Evolutionary conservation across 2,329 filamentous ascomycete genomes (phyloP).

Genomic region (Colletotrichum noveboracense): DNA sequence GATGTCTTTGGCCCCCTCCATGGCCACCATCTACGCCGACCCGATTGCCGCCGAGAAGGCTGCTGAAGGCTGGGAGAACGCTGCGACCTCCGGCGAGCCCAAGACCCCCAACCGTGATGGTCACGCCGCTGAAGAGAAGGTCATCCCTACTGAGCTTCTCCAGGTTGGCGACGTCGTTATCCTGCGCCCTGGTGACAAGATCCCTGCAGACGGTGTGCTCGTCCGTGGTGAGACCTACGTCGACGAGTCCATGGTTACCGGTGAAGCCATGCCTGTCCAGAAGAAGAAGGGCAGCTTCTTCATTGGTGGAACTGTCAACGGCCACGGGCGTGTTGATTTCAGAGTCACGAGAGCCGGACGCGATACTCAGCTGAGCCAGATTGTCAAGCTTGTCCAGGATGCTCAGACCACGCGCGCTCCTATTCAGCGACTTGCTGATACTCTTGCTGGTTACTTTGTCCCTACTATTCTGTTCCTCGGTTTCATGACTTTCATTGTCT

Average conservation of each 20-base stretch:
- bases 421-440: constrained; percentile 91
- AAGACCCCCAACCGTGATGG: constrained; percentile 54
- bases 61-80: constrained; percentile 75
- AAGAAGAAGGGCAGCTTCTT: constrained; percentile 82
- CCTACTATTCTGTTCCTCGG: constrained; percentile 87
- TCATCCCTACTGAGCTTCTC: constrained; percentile 93
- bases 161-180: constrained; percentile 94
- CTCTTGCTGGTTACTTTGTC: constrained; percentile 91
- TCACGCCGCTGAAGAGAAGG: constrained; percentile 77
- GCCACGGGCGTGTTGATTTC: constrained; percentile 89
- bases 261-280: constrained; percentile 92
- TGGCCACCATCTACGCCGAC: constrained; percentile 95
- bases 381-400: constrained; percentile 97
- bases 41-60: constrained; percentile 92
- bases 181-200: constrained; percentile 92
- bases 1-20: constrained; percentile 95
- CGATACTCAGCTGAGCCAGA: constrained; percentile 96
- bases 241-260: constrained; percentile 98
- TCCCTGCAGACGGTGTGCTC: constrained; percentile 89
- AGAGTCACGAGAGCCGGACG: constrained; percentile 90
- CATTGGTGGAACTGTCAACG: constrained; percentile 95
- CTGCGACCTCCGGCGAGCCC: constrained; percentile 42
- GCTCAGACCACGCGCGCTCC: constrained; percentile 94
- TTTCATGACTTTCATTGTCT: constrained; percentile 81
- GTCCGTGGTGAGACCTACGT: constrained; percentile 91